These are phyloP conservation scores for Claviceps sp. DNA, from an alignment of 2,329 filamentous ascomycete species.

Conservation along the genomic window DNA sequence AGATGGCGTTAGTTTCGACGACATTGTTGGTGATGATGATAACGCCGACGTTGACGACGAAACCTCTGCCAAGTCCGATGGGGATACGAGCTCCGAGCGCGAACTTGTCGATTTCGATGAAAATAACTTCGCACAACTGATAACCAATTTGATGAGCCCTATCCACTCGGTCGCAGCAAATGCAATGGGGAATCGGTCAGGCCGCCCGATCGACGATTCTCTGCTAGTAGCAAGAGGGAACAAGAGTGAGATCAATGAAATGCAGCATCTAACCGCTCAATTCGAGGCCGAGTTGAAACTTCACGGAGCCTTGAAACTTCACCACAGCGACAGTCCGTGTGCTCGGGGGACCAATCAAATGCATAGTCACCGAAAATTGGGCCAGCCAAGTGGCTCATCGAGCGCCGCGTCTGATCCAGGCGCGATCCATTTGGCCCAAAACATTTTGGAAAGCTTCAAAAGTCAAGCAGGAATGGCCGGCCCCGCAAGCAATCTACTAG, in stretches of 20 bases:
- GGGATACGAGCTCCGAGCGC: slow-evolving; percentile 41
- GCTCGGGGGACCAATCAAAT: neutral
- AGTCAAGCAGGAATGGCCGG: slow-evolving; percentile 76
- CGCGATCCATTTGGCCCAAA: slow-evolving; percentile 72
- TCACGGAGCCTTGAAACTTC: slow-evolving; percentile 24
- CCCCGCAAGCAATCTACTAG: slow-evolving; percentile 76
- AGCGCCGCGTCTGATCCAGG: slow-evolving; percentile 39
- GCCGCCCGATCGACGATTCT: neutral
- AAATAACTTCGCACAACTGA: slow-evolving; percentile 70
- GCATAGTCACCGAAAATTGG: slow-evolving; percentile 7
- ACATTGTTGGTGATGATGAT: slow-evolving; percentile 52
- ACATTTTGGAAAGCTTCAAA: slow-evolving; percentile 85
- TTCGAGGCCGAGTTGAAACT: slow-evolving; percentile 55
- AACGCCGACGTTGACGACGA: slow-evolving; percentile 36
- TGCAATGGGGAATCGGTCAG: neutral
- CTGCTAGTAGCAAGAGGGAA: neutral
- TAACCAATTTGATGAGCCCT: slow-evolving; percentile 82
- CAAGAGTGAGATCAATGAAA: neutral
- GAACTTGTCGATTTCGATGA: slow-evolving; percentile 73
- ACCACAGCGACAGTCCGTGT: slow-evolving; percentile 21
- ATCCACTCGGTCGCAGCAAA: slow-evolving; percentile 13
- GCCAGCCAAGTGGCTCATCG: slow-evolving; percentile 8
- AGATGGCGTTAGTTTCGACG: slow-evolving; percentile 62
- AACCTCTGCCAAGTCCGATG: slow-evolving; percentile 29
- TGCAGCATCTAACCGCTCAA: slow-evolving; percentile 49